Evolutionary conservation across 805 yeast species (phyloP).

Genomic region (Starmerella gropengiesseri): DNA sequence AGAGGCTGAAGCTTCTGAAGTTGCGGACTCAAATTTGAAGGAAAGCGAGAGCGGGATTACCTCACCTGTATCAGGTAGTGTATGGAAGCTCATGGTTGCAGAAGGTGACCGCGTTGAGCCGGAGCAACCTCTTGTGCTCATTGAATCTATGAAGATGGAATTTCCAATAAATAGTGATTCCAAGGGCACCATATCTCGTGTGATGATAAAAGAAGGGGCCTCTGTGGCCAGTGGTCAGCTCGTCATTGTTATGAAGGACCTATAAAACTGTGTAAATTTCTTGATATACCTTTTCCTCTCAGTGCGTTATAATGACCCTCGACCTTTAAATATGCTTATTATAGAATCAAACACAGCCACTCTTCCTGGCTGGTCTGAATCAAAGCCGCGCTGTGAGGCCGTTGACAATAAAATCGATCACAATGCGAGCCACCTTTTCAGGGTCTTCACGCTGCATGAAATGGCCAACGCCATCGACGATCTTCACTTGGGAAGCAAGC

Average conservation of each 20-base stretch:
- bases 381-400: too few relatives aligned
- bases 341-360: too few relatives aligned
- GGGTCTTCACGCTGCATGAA: constrained; percentile 27
- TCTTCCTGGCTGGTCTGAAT: too few relatives aligned
- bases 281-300: too few relatives aligned
- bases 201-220: not conserved
- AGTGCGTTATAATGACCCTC: too few relatives aligned
- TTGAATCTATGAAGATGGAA: constrained; percentile 97
- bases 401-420: constrained; percentile 8
- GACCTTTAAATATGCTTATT: too few relatives aligned
- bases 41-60: constrained; percentile 62
- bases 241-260: not conserved
- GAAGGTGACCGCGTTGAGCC: constrained; percentile 63
- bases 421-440: constrained; percentile 13
- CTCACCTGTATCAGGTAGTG: constrained; percentile 86
- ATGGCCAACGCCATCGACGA: constrained; percentile 24
- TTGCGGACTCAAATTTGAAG: constrained; percentile 52
- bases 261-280: too few relatives aligned
- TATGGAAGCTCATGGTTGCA: constrained; percentile 75
- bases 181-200: constrained; percentile 23
- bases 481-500: constrained; percentile 12
- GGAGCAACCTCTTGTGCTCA: constrained; percentile 73
- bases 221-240: not conserved
- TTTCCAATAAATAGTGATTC: constrained; percentile 67
- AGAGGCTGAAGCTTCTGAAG: constrained; percentile 25